Percentiles rank a stretch among this genome's conserved stretches.
These are phyloP conservation scores for Eucalyptus fibrosa DNA, from an alignment of 345 rosid species.

Conservation along the genomic window DNA sequence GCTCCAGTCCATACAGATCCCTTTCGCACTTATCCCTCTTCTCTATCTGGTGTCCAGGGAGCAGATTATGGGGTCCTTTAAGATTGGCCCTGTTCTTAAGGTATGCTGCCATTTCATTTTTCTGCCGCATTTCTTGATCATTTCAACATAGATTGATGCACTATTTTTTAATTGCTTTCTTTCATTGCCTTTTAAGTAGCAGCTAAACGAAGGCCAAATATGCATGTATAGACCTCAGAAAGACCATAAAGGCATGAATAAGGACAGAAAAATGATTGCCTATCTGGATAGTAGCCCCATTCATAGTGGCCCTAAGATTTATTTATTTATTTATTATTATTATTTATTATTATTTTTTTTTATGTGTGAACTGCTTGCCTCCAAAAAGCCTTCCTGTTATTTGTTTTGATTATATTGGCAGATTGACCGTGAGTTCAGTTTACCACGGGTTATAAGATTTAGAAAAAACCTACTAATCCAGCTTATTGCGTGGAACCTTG, in stretches of 20 bases:
- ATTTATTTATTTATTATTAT: too few species aligned
- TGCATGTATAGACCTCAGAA: neutral
- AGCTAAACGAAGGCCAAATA: neutral
- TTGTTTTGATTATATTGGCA: neutral
- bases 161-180: neutral
- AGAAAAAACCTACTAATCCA: neutral
- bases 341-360: neutral
- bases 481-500: neutral
- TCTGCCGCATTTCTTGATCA: neutral
- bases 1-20: conserved; percentile 81
- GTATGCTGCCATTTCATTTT: conserved; percentile 8
- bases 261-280: neutral
- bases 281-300: neutral
- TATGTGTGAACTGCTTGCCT: neutral
- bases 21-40: conserved; percentile 84
- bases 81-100: conserved; percentile 59
- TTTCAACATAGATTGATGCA: neutral
- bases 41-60: conserved; percentile 79
- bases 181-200: neutral
- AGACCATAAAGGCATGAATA: neutral
- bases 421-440: neutral
- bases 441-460: neutral
- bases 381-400: neutral
- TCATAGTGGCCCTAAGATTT: neutral
- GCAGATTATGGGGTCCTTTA: conserved; percentile 75